Evolutionary conservation across 1,139 yeast species (phyloP), one percentile per base, ranked within the genome.

Genomic region (Suzukiozyma palmioleophila): DNA sequence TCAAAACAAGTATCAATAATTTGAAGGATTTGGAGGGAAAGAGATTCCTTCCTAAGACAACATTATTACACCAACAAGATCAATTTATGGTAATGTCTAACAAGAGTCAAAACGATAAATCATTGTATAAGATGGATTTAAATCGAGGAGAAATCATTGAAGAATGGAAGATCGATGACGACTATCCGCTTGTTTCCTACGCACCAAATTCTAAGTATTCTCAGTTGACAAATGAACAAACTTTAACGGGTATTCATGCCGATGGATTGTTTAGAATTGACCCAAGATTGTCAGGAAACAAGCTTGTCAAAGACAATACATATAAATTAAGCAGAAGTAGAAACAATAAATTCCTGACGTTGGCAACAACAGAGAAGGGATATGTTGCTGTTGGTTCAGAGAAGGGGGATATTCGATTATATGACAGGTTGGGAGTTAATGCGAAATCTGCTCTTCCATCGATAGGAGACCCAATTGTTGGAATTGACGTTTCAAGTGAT

Each of bases 361-460:
- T 88, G 34, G 76, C 87, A 2, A 81, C 95, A 0, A 86, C 95
- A 0, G 85, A 78, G 40, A 53, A 66, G 29, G 96, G 96, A 1
- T 72, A 73, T 50, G 64, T 86, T 43, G 96, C 94, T 0, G 83
- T 84, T 25, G 92, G 90, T 1, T 79, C 90, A 13, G 64, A 64
- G 18, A 79, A 73, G 43, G 97, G 97, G 52, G 90, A 81, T 44
- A 77, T 89, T 36, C 70, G 88, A 44, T 69, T 88, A 33, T 87
- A 75, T 56, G 87, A 87, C 59, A 66, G 75, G 44, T 54, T 87
- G 11, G 95, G 95, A 12, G 68, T 73, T 42, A 77, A 75, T 49
- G 96, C 96, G 1, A 86, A 83, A 62, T 81, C 92, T 0, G 71
- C 77, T 15, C 63, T 88, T 30, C 96, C 96, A 1, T 87, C 95